A percentile compares a stretch with the other conserved stretches of the same genome.
Evolutionary conservation across 2,329 filamentous ascomycete genomes (phyloP).

Genomic region (Penicillium occitanis): DNA sequence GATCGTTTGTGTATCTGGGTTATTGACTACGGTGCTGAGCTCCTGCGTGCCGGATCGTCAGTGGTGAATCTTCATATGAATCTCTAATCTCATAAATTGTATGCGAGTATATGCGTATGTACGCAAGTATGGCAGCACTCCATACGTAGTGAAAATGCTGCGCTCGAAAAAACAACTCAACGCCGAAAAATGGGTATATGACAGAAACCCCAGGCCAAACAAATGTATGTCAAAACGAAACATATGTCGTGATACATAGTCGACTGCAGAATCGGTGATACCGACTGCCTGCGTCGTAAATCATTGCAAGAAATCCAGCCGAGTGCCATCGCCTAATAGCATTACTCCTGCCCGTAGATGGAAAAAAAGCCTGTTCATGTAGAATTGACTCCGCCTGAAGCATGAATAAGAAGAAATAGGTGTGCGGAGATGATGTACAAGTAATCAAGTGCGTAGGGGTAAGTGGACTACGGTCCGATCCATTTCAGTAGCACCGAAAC

Average conservation of each 20-base stretch:
- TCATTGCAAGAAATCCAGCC: background rate
- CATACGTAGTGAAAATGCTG: too few species aligned
- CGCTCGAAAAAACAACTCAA: background rate
- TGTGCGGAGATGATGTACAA: background rate
- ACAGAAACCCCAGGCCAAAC: background rate
- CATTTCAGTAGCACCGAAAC: conserved; percentile 46
- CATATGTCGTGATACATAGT: background rate
- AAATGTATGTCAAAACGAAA: background rate
- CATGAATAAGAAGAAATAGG: background rate
- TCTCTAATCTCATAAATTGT: background rate
- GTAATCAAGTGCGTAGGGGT: background rate
- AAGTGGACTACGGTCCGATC: conserved; percentile 30
- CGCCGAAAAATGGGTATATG: conserved; percentile 5
- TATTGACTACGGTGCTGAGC: background rate
- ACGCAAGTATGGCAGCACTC: too few species aligned
- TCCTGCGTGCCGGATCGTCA: background rate
- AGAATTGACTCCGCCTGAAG: too few species aligned
- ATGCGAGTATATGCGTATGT: background rate
- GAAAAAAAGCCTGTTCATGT: background rate
- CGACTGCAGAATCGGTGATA: background rate
- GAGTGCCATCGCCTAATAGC: background rate
- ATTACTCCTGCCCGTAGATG: background rate
- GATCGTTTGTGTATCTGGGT: background rate
- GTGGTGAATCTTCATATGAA: background rate
- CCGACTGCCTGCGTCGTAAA: background rate